Percentiles rank a stretch among this genome's conserved stretches.
Evolutionary conservation across 2,329 filamentous ascomycete genomes (phyloP).

Genomic region (Alternaria consortialis): DNA sequence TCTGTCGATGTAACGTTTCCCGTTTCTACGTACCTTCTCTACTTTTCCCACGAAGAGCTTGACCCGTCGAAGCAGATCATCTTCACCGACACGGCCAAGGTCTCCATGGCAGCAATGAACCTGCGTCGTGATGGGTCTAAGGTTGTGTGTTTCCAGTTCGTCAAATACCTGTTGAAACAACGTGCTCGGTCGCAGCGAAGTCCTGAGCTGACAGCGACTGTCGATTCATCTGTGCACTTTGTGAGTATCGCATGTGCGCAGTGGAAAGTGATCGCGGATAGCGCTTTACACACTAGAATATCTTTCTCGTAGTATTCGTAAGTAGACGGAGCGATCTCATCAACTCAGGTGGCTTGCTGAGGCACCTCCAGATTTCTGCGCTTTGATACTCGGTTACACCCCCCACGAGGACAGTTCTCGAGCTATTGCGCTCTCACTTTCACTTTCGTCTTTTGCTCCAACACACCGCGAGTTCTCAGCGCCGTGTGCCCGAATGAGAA

Average conservation of each 20-base stretch:
- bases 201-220: too few species aligned
- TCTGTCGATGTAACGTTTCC: too few species aligned
- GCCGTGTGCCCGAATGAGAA: neutral
- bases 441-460: constrained; percentile 4
- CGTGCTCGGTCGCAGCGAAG: neutral
- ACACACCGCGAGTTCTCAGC: neutral
- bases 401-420: neutral
- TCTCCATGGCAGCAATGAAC: neutral
- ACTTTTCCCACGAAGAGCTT: neutral
- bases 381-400: neutral
- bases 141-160: neutral
- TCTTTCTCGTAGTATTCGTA: neutral
- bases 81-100: neutral
- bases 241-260: neutral
- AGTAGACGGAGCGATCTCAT: neutral
- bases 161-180: neutral
- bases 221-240: neutral
- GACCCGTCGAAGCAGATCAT: neutral
- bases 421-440: neutral
- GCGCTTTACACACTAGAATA: neutral
- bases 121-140: neutral
- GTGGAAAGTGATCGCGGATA: neutral
- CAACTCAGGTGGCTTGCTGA: neutral
- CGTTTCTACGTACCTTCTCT: neutral
- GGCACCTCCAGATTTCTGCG: neutral